Base-by-base conservation (phyloP, 495 filamentous ascomycete genomes). In the Pyronema domesticum region DNA sequence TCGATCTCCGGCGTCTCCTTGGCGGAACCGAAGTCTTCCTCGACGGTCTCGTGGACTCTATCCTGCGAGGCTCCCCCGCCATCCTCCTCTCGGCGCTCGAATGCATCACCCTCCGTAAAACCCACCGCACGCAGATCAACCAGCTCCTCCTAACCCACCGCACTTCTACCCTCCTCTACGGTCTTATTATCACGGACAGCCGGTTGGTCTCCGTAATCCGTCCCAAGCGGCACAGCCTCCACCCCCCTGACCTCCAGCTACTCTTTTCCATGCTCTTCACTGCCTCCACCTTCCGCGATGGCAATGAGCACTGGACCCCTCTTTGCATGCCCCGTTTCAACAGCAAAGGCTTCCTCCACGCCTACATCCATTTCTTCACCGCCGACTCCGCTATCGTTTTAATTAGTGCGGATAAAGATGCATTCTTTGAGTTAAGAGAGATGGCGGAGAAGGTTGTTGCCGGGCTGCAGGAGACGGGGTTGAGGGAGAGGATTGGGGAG, bases 261-360 rank as follows among this genome's bases (percentile, higher is more conserved):
- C 82, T 99, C 30, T 96, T 99, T 74, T 95, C 95, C 61, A 96
- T 99, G 93, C 78, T 99, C n/a, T 96, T 95, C 58, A 89, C 93
- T 65, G 86, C 89, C 3, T 81, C 83, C 43, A 82, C 84, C 37
- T 80, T 99, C 63, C 87, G 87, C 58, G 80, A 80, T 44, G 91
- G 87, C 30, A 89, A 88, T 13, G 93, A 99, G 67, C 95, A 89
- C 61, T 96, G 93, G 93, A 89, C 95, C 37, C 93, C 93, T 1
- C 75, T 99, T 7, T 96, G 93, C 60, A 76, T 99, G 8, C 93
- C 93, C 8, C 89, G 87, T 6, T 99, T 99, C 72, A 99, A 99
- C 71, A 94, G 84, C 63, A 83, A 80, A 46, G 93, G 93, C n/a
- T 96, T 91, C 66, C 75, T 99, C 1, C 95, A 96, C 71, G 95